Evolutionary conservation across 1,139 yeast genomes (phyloP), one percentile per base, ranked within the genome.

Genomic region (Saccharomyces hybrid): DNA sequence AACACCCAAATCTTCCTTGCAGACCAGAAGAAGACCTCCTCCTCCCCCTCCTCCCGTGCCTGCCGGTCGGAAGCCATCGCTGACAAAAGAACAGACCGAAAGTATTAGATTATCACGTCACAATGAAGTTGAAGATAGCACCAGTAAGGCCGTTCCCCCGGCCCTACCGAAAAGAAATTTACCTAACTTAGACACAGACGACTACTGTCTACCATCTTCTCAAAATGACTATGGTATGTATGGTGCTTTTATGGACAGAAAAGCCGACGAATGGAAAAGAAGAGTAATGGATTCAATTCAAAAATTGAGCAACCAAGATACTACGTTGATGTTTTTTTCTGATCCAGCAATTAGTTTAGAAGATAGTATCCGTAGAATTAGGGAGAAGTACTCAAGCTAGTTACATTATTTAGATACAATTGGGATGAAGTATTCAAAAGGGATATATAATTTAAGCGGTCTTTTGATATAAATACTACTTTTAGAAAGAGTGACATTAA

Each of bases 201-300:
- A 55, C 1, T 64, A 61, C 54, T 59, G 56, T 42, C 54, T 62
- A n/a, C 64, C 68, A 1, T 64, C 66, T 2, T 54, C 64, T 12
- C 66, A 64, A 47, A 59, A 62, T 48, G 66, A 64, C 54, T 59
- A 63, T 47, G 65, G 66, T 14, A 55, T 67, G 21, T 64, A 64
- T 50, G 56, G 58, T 48, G 47, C 62, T 28, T 55, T 59, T 51
- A 60, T 71, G 29, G 80, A 77, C 57, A 74, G 71, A 54, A 73
- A 71, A 48, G 70, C 73, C 11, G 79, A 76, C 28, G 60, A 64
- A 28, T 78, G 82, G 82, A 72, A 71, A 53, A 59, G 61, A 46
- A 70, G 82, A 42, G 71, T 77, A 3, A 59, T 59, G 8, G 62
- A 63, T 2, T 77, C 78, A 3, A 64, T 69, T 2, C 50, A 53